Evolutionary conservation across 225 moss, liverwort and hornwort genomes (phyloP).

Genomic region (Marchantia polymorpha): DNA sequence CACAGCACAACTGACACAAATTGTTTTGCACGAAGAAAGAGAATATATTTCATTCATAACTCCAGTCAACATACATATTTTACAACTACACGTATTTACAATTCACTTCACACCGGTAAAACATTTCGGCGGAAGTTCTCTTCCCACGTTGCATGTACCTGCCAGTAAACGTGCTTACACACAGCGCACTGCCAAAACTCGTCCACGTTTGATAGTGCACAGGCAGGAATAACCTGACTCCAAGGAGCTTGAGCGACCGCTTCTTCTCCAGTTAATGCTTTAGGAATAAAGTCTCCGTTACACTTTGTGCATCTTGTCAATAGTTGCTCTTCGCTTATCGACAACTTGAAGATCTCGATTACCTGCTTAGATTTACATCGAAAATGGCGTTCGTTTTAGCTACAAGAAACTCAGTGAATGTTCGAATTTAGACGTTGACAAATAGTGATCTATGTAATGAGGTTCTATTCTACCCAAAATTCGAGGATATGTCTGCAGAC

Average conservation of each 20-base stretch:
- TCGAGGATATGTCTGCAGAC: neutral
- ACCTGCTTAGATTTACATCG: conserved; percentile 37
- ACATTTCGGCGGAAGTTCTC: conserved; percentile 24
- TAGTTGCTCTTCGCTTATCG: conserved; percentile 72
- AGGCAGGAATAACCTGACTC: conserved; percentile 67
- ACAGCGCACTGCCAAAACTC: conserved; percentile 78
- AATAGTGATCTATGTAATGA: neutral
- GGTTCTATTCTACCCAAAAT: neutral
- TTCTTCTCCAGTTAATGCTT: conserved; percentile 66
- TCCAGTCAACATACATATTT: neutral
- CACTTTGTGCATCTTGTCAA: conserved; percentile 95
- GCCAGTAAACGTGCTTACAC: conserved; percentile 93
- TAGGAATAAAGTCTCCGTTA: conserved; percentile 69
- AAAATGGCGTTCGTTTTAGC: neutral
- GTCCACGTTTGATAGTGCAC: conserved; percentile 60
- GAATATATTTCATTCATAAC: neutral
- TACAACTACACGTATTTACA: neutral
- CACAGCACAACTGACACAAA: neutral
- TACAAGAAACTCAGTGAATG: neutral
- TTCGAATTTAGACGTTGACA: neutral
- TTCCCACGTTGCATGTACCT: conserved; percentile 53
- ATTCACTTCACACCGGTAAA: neutral
- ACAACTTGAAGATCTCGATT: conserved; percentile 66
- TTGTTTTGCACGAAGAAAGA: neutral
- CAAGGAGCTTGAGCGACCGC: conserved; percentile 64